Conservation (phyloP, 2,329 filamentous ascomycete species). For the Ophiosphaerella herpotricha region DNA sequence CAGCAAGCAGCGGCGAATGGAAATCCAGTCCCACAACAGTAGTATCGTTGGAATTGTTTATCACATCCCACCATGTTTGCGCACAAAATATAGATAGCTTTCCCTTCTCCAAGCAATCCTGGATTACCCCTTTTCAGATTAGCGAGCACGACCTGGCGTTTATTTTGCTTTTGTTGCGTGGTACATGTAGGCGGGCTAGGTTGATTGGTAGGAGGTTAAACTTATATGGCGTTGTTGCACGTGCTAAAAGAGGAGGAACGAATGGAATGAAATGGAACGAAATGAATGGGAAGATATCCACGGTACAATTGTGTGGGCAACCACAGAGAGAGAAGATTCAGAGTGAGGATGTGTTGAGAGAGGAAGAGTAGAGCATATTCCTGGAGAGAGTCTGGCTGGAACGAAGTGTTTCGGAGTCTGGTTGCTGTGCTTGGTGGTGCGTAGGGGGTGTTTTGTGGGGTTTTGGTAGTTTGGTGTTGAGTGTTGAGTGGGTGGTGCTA, state of each 20-base stretch:
- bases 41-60: constrained; percentile 1
- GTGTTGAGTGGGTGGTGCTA: too few species aligned
- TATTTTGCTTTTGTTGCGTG: constrained; percentile 21
- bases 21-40: constrained; percentile 21
- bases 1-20: constrained; percentile 28
- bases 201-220: constrained; percentile 9
- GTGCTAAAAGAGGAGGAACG: constrained; percentile 4
- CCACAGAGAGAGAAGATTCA: constrained; percentile 4
- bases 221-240: constrained; percentile 20
- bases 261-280: constrained; percentile 2
- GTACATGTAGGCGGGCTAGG: background rate
- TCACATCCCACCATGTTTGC: background rate
- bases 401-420: too few species aligned
- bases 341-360: background rate
- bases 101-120: constrained; percentile 20
- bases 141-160: constrained; percentile 33
- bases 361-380: too few species aligned
- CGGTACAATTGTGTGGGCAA: constrained; percentile 20
- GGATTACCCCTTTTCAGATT: constrained; percentile 32
- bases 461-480: too few species aligned
- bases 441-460: too few species aligned
- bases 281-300: constrained; percentile 25
- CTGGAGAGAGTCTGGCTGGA: too few species aligned
- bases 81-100: constrained; percentile 26
- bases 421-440: too few species aligned